Percentiles rank a stretch among this genome's conserved stretches.
These are phyloP conservation scores for Fusarium sacchari DNA, from an alignment of 2,329 filamentous ascomycete genomes.

Conservation along the genomic window DNA sequence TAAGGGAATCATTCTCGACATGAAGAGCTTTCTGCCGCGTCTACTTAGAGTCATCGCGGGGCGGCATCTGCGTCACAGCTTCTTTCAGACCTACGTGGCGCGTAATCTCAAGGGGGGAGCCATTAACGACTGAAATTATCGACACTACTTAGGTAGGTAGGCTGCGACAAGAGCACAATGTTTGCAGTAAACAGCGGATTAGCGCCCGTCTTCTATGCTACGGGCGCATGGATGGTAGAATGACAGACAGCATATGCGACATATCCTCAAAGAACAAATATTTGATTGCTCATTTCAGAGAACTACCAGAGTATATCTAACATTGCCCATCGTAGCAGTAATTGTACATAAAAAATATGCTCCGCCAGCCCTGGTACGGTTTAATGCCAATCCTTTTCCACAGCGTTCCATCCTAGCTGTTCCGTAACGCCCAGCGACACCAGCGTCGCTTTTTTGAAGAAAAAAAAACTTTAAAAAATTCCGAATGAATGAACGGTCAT, in stretches of 20 bases:
- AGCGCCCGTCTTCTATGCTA: background rate
- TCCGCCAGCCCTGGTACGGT: conserved; percentile 12
- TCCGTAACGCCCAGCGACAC: conserved; percentile 46
- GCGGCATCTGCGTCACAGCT: conserved; percentile 25
- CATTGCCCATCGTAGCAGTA: conserved; percentile 14
- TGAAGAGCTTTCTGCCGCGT: conserved; percentile 1
- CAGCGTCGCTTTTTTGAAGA: conserved; percentile 37
- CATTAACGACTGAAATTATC: conserved; percentile 1
- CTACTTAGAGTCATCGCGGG: conserved; percentile 19
- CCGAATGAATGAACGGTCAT: conserved; percentile 22
- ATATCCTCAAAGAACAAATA: background rate
- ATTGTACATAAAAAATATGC: conserved; percentile 24
- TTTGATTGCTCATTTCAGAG: conserved; percentile 9
- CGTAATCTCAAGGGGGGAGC: conserved; percentile 11
- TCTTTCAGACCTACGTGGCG: conserved; percentile 1
- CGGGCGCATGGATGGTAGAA: background rate
- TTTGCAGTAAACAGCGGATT: background rate
- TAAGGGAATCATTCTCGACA: background rate
- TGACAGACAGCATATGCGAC: background rate
- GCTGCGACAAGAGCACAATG: conserved; percentile 22
- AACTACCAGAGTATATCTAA: conserved; percentile 20
- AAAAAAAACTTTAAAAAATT: background rate
- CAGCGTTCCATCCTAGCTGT: conserved; percentile 31
- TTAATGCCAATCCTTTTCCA: conserved; percentile 28
- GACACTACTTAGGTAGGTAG: conserved; percentile 1